These are phyloP conservation scores for Skeletonema tropicum DNA, from an alignment of 108 stramenopile genomes.

Conservation along the genomic window DNA sequence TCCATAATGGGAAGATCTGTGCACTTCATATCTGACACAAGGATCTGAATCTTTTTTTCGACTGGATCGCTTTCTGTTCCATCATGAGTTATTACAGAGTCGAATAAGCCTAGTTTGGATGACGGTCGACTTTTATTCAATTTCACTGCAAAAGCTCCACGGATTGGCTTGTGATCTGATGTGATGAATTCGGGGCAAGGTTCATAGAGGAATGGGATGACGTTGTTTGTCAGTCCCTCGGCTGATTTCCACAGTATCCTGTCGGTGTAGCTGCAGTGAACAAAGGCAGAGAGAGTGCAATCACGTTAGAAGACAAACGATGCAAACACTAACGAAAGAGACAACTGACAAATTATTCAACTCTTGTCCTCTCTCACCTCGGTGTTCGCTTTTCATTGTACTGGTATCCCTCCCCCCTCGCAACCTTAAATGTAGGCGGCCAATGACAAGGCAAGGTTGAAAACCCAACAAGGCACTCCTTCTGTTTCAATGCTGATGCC, in stretches of 20 bases:
- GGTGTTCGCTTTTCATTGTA: slow-evolving; percentile 73
- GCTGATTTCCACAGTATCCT: slow-evolving; percentile 75
- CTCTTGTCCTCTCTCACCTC: slow-evolving; percentile 21
- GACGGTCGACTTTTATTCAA: slow-evolving; percentile 29
- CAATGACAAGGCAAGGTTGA: slow-evolving; percentile 59
- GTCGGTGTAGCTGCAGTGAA: slow-evolving; percentile 58
- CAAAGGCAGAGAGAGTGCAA: background rate
- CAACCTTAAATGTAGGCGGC: slow-evolving; percentile 69
- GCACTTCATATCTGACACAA: slow-evolving; percentile 57
- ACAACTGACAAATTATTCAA: background rate
- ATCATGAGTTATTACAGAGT: background rate
- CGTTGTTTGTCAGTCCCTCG: slow-evolving; percentile 45
- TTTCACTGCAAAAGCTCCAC: slow-evolving; percentile 66
- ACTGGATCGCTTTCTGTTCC: background rate
- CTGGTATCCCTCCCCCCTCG: slow-evolving; percentile 44
- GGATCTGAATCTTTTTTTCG: slow-evolving; percentile 42
- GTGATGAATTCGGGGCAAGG: slow-evolving; percentile 70
- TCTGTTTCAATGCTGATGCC: slow-evolving; percentile 35
- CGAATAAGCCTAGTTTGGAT: background rate
- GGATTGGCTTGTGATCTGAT: slow-evolving; percentile 88
- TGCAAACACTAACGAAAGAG: background rate
- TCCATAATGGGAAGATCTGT: slow-evolving; percentile 64
- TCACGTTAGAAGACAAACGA: background rate
- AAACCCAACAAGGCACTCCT: slow-evolving; percentile 55
- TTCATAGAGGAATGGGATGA: slow-evolving; percentile 59